Evolutionary conservation across 164 flowering plant species (phyloP).

Genomic region (Dillenia suffruticosa): DNA sequence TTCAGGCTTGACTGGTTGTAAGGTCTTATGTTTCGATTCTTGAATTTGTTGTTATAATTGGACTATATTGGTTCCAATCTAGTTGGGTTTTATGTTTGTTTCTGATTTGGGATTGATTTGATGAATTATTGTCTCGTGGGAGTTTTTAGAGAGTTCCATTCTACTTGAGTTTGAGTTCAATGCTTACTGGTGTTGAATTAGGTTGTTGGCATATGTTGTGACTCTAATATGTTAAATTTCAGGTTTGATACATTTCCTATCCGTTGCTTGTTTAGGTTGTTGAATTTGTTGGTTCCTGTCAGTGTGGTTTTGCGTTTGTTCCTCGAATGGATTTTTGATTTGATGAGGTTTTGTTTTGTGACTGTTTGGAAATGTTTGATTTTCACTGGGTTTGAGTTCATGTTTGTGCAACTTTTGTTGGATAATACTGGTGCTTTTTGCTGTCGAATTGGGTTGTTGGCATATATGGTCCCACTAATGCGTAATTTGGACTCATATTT

Average conservation of each 20-base stretch:
- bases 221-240: background rate
- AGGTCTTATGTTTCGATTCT: no score
- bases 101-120: no score
- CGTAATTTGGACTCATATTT: background rate
- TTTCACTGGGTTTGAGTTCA: background rate
- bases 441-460: conserved; percentile 2
- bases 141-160: no score
- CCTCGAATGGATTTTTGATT: background rate
- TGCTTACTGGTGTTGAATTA: background rate
- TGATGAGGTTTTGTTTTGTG: background rate
- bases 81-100: no score
- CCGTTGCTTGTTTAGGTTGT: background rate
- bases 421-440: no score
- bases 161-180: no score
- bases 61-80: no score
- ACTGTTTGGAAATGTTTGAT: background rate
- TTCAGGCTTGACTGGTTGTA: no score
- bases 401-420: no score
- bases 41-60: no score
- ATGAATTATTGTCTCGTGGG: no score
- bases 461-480: background rate
- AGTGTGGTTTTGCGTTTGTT: background rate
- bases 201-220: background rate
- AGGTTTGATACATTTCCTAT: no score
- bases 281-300: conserved; percentile 1